These are phyloP conservation scores for Yarrowia bubula DNA, from an alignment of 805 yeast genomes.

Conservation along the genomic window DNA sequence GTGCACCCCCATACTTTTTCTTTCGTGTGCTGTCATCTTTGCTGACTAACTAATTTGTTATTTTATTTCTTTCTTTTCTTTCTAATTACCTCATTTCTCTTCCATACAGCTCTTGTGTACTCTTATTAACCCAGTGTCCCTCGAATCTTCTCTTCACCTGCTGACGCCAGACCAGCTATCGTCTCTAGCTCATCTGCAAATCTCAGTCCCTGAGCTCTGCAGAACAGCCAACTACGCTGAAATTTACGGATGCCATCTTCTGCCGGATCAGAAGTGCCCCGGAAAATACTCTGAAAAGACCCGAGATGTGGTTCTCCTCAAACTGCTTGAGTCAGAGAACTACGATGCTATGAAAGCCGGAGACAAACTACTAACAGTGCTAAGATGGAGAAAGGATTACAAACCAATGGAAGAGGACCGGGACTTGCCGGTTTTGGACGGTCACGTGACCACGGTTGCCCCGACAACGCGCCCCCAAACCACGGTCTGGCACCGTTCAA, in stretches of 20 bases:
- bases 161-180: constrained; percentile 3
- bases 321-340: background rate
- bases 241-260: background rate
- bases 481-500: background rate
- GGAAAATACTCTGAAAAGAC: constrained; percentile 1
- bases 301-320: background rate
- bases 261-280: background rate
- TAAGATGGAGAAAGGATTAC: constrained; percentile 2
- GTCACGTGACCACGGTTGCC: background rate
- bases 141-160: constrained; percentile 9
- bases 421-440: background rate
- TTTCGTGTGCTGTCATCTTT: too few relatives aligned
- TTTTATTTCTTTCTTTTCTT: background rate
- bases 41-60: background rate
- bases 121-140: background rate
- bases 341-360: background rate
- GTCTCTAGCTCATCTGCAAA: background rate
- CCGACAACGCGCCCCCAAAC: background rate
- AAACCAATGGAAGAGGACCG: background rate
- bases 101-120: background rate
- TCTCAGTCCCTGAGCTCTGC: background rate
- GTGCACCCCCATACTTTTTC: background rate
- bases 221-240: background rate
- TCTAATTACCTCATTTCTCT: background rate
- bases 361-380: background rate